Conservation (phyloP, 148 eudicot species). For the Amaranthus hypochondriacus region DNA sequence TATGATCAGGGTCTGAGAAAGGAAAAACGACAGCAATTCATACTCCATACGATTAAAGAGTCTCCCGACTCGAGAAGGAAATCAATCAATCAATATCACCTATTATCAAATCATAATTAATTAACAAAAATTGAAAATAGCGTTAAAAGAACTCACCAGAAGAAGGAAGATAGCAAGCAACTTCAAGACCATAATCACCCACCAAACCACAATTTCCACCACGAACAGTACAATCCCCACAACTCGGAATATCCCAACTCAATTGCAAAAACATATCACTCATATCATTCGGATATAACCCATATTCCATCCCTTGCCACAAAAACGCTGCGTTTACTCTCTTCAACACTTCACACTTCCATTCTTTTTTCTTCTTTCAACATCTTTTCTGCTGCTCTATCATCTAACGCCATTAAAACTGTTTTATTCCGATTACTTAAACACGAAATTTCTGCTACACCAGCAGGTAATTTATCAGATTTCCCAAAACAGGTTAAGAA, state of each 20-base stretch:
- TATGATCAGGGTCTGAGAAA: too few species aligned
- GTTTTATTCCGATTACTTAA: constrained; percentile 31
- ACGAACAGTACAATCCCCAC: constrained; percentile 34
- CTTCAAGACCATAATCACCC: constrained; percentile 16
- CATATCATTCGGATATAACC: constrained; percentile 26
- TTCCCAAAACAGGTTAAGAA: constrained; percentile 45
- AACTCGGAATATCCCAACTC: constrained; percentile 42
- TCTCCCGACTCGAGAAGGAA: too few species aligned
- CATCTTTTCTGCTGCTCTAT: constrained; percentile 10
- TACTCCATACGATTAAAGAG: too few species aligned
- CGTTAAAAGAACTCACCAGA: constrained; percentile 8
- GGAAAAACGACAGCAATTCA: too few species aligned
- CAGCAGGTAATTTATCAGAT: neutral
- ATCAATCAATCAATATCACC: too few species aligned
- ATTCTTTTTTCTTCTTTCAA: constrained; percentile 1
- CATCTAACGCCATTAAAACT: constrained; percentile 15
- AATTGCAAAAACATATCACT: constrained; percentile 34
- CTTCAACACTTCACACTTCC: constrained; percentile 23
- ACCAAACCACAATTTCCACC: constrained; percentile 52
- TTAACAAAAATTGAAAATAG: too few species aligned
- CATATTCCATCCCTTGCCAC: constrained; percentile 10
- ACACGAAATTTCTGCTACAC: constrained; percentile 26
- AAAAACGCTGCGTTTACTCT: constrained; percentile 29
- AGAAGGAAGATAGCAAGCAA: constrained; percentile 32
- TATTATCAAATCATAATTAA: too few species aligned